These are phyloP conservation scores for Pontederia paniculata DNA, from an alignment of 176 grass and related monocot species.

Conservation along the genomic window DNA sequence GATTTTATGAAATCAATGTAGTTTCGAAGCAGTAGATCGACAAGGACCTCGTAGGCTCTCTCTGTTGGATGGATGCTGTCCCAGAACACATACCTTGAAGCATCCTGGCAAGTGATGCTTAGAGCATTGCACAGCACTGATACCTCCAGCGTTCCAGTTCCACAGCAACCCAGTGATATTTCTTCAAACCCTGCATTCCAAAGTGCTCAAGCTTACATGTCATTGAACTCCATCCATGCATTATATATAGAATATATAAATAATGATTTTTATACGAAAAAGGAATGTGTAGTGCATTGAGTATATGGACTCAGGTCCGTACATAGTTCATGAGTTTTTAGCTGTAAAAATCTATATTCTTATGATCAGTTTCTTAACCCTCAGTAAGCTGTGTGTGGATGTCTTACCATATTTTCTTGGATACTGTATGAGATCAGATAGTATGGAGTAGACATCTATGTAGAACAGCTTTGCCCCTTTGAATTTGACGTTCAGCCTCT, in stretches of 20 bases:
- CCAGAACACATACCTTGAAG: constrained; percentile 8
- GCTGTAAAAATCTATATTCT: too few species aligned
- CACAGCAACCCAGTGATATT: constrained; percentile 47
- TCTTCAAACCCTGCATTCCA: constrained; percentile 29
- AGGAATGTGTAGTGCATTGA: too few species aligned
- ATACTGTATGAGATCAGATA: constrained; percentile 53
- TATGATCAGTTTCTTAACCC: too few species aligned
- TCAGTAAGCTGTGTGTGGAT: too few species aligned
- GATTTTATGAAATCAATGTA: background rate
- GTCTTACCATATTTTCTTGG: constrained; percentile 34
- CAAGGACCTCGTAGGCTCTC: background rate
- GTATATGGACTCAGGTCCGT: too few species aligned
- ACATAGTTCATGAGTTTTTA: too few species aligned
- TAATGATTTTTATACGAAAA: too few species aligned
- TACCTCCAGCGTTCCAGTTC: constrained; percentile 55
- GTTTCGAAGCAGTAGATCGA: background rate
- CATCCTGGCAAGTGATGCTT: constrained; percentile 5
- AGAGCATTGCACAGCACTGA: constrained; percentile 50
- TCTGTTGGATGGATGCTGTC: background rate
- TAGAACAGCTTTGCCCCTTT: constrained; percentile 20
- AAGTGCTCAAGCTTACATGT: background rate
- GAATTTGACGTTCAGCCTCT: constrained; percentile 5
- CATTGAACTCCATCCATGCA: too few species aligned
- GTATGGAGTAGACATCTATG: constrained; percentile 53
- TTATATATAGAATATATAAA: too few species aligned